phyloP scores from a whole-genome alignment of 805 yeast genomes.

The Spathaspora gorwiae region DNA sequence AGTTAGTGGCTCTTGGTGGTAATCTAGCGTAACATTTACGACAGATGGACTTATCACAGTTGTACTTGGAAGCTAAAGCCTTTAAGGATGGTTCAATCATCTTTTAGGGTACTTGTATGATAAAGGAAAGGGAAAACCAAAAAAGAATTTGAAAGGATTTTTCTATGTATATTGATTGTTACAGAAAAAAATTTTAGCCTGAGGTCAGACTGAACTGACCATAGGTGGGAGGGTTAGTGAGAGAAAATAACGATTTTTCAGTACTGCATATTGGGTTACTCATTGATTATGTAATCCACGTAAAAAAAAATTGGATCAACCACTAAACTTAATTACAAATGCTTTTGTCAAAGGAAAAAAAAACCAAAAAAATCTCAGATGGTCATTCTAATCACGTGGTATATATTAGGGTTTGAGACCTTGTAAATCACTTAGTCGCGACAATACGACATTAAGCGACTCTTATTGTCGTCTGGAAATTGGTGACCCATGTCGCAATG shows the following conservation, averaged over 20 bases:
- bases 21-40: constrained; percentile 99
- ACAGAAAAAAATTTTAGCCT: too few species aligned
- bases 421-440: neutral
- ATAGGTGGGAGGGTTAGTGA: neutral
- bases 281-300: too few species aligned
- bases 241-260: neutral
- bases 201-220: too few species aligned
- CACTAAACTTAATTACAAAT: too few species aligned
- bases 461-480: neutral
- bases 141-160: neutral
- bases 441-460: neutral
- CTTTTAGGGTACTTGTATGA: constrained; percentile 10
- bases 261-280: neutral
- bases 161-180: too few species aligned
- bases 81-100: constrained; percentile 99
- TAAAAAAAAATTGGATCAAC: too few species aligned
- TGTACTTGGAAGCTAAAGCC: constrained; percentile 98
- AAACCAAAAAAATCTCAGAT: too few species aligned
- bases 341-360: too few species aligned
- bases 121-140: neutral
- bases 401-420: neutral
- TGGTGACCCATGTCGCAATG: neutral
- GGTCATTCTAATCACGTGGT: neutral
- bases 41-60: constrained; percentile 99
- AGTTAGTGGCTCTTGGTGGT: constrained; percentile 99